Conservation (phyloP, 441 rosid species). For the Pelargonium cotyledonis region DNA sequence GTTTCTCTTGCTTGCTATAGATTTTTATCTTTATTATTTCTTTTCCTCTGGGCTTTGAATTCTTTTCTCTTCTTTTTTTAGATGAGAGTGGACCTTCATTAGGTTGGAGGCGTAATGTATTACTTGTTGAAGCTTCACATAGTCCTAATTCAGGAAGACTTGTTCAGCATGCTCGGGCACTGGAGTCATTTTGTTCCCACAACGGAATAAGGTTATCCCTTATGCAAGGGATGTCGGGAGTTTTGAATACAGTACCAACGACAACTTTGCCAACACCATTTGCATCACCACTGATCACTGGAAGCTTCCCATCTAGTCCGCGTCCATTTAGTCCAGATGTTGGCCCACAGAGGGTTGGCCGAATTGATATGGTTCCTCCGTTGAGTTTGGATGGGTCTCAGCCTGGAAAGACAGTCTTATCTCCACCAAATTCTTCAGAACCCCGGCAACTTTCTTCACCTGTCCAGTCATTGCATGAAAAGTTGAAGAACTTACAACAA, state of each 20-base stretch:
- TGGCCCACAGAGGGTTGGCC: slow-evolving; percentile 59
- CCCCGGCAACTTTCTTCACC: slow-evolving; percentile 66
- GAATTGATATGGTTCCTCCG: slow-evolving; percentile 87
- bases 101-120: slow-evolving; percentile 91
- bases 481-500: slow-evolving; percentile 81
- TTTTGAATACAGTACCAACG: slow-evolving; percentile 43
- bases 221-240: slow-evolving; percentile 52
- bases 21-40: slow-evolving; percentile 12
- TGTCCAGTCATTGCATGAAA: slow-evolving; percentile 74
- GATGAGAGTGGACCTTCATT: slow-evolving; percentile 62
- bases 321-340: slow-evolving; percentile 76
- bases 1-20: slow-evolving; percentile 11
- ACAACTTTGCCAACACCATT: slow-evolving; percentile 80
- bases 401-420: slow-evolving; percentile 42
- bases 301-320: slow-evolving; percentile 93
- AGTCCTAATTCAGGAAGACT: slow-evolving; percentile 80
- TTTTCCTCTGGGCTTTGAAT: slow-evolving; percentile 19
- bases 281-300: slow-evolving; percentile 74
- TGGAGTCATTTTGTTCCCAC: slow-evolving; percentile 76
- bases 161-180: slow-evolving; percentile 79
- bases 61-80: slow-evolving; percentile 24
- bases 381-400: slow-evolving; percentile 79
- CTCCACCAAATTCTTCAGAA: slow-evolving; percentile 69
- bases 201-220: slow-evolving; percentile 66
- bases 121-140: slow-evolving; percentile 91